A percentile compares a stretch with the other conserved stretches of the same genome.
Evolutionary conservation across 371 early-diverging fungal species (phyloP).

Genomic region (Haplosporangium sp.): DNA sequence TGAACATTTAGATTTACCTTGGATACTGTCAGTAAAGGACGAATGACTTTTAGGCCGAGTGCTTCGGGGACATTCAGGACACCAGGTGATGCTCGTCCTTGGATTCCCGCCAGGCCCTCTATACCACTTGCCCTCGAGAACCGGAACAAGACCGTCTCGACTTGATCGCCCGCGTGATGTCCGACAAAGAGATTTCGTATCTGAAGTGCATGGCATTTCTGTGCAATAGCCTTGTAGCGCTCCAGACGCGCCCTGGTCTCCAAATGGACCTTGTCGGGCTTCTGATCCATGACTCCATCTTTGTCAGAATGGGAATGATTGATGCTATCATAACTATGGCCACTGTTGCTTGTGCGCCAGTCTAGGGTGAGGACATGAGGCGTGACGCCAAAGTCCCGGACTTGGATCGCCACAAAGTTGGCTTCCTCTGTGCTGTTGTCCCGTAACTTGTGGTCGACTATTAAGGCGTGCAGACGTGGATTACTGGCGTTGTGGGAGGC

Average conservation of each 20-base stretch:
- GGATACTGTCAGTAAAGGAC: conserved; percentile 54
- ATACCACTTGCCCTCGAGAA: conserved; percentile 62
- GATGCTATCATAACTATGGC: background rate
- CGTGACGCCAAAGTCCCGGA: conserved; percentile 12
- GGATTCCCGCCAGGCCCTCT: conserved; percentile 63
- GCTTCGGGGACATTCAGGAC: conserved; percentile 20
- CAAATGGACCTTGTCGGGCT: conserved; percentile 39
- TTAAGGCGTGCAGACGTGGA: conserved; percentile 25
- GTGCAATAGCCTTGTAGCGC: conserved; percentile 57
- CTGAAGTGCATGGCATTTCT: conserved; percentile 39
- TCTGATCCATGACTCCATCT: background rate
- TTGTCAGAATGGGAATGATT: no score
- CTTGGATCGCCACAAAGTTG: conserved; percentile 23
- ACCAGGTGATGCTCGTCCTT: conserved; percentile 38
- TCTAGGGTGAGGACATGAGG: conserved; percentile 44
- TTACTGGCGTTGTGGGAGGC: background rate
- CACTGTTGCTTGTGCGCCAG: background rate
- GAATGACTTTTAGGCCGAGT: conserved; percentile 37
- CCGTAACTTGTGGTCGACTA: conserved; percentile 40
- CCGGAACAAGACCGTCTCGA: conserved; percentile 65
- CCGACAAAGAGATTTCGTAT: conserved; percentile 60
- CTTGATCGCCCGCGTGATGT: conserved; percentile 65
- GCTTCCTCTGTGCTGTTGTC: conserved; percentile 39
- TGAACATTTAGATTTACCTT: conserved; percentile 35
- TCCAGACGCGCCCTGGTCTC: conserved; percentile 60